phyloP scores from a whole-genome alignment of 2,329 filamentous ascomycete genomes.

The Nemania sp. region DNA sequence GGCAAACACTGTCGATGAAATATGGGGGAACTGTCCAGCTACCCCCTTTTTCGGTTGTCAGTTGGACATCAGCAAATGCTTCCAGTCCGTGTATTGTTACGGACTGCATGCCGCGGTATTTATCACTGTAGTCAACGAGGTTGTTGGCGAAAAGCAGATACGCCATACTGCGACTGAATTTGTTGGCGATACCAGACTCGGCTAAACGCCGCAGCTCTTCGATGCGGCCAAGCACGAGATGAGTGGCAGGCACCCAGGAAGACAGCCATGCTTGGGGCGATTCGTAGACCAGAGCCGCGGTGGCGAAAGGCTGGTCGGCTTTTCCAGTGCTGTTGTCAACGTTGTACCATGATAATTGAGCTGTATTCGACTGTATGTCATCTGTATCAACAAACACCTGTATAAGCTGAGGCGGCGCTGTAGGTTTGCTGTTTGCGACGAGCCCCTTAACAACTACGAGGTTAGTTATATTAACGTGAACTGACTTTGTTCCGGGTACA shows the following conservation, averaged over 20 bases:
- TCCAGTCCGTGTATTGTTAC: not conserved
- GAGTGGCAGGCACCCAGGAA: not conserved
- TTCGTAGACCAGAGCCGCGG: not conserved
- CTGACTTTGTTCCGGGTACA: too few species aligned
- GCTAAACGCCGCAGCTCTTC: not conserved
- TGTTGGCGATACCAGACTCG: not conserved
- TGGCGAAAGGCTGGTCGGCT: not conserved
- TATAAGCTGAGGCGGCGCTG: too few species aligned
- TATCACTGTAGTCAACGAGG: not conserved
- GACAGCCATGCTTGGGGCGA: not conserved
- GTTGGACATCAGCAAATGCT: not conserved
- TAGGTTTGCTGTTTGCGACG: too few species aligned
- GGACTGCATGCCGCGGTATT: not conserved
- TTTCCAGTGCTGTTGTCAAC: too few species aligned
- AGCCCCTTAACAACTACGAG: too few species aligned
- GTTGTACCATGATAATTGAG: too few species aligned
- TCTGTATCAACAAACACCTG: too few species aligned
- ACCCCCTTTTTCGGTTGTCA: not conserved
- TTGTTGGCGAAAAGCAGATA: not conserved
- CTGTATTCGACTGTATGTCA: too few species aligned
- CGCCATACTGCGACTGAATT: not conserved
- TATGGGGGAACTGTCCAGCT: not conserved
- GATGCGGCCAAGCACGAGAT: not conserved
- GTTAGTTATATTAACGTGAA: too few species aligned
- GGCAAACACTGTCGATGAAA: not conserved